Evolutionary conservation across 169 alveolate species (phyloP).

Genomic region (Prorocentrum cordatum): DNA sequence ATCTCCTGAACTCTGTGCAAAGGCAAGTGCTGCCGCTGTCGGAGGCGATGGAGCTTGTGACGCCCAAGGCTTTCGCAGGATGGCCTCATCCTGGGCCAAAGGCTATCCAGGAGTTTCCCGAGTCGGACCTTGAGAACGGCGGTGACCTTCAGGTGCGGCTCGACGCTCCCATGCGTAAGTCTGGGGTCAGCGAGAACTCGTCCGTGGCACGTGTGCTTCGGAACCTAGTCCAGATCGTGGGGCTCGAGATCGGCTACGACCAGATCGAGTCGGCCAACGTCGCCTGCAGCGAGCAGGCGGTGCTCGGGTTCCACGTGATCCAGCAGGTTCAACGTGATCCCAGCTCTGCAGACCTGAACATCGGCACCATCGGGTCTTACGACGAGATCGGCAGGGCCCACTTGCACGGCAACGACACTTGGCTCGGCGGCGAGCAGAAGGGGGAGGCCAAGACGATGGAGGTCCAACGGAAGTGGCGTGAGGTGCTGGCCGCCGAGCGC

Average conservation of each 20-base stretch:
- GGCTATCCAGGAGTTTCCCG: neutral
- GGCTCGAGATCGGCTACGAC: neutral
- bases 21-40: no score
- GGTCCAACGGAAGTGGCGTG: neutral
- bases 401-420: neutral
- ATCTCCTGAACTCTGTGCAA: no score
- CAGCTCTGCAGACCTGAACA: constrained; percentile 19
- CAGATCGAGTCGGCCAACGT: constrained; percentile 2
- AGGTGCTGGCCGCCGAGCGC: neutral
- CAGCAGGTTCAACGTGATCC: neutral
- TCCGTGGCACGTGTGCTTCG: neutral
- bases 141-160: neutral
- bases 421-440: constrained; percentile 23
- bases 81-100: constrained; percentile 19
- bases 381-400: constrained; percentile 22
- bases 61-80: neutral
- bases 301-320: neutral
- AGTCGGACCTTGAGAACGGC: neutral
- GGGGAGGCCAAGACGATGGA: constrained; percentile 11
- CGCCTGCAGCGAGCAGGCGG: neutral
- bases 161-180: neutral
- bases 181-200: neutral
- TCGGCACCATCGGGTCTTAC: neutral
- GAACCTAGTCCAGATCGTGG: neutral
- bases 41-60: no score